phyloP scores from a whole-genome alignment of 208 protist species.

The Endotrypanum monterogeii region DNA sequence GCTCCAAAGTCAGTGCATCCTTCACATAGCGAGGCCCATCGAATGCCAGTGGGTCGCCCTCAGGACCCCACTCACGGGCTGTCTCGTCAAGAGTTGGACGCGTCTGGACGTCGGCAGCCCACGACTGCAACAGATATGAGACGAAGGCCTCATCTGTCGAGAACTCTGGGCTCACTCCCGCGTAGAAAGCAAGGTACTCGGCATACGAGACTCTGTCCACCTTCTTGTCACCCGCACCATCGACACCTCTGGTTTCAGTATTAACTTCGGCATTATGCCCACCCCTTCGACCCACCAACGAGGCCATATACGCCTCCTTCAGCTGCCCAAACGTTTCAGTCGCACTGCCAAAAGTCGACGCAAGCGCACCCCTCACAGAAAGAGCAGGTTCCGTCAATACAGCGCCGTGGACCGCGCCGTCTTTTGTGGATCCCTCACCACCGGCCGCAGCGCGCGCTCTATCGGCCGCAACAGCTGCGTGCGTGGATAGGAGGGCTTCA shows the following conservation, averaged over 20 bases:
- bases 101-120: conserved; percentile 58
- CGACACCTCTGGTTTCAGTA: background rate
- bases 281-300: conserved; percentile 2
- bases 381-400: background rate
- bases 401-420: background rate
- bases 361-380: conserved; percentile 9
- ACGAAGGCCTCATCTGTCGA: conserved; percentile 76
- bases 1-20: conserved; percentile 56
- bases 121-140: conserved; percentile 63
- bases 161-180: conserved; percentile 59
- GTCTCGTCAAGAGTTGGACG: conserved; percentile 70
- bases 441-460: conserved; percentile 3
- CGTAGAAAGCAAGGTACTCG: conserved; percentile 82
- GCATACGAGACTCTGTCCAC: conserved; percentile 38
- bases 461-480: conserved; percentile 2
- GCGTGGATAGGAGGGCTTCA: conserved; percentile 37
- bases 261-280: background rate
- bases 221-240: background rate
- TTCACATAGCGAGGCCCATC: conserved; percentile 56
- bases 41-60: conserved; percentile 69
- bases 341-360: conserved; percentile 19
- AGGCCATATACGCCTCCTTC: conserved; percentile 20
- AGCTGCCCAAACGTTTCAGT: conserved; percentile 9
- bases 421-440: background rate
- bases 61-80: conserved; percentile 64